Percentiles rank a stretch among this genome's conserved stretches.
phyloP scores from a whole-genome alignment of 805 yeast species.

The Suhomyces sp. region DNA sequence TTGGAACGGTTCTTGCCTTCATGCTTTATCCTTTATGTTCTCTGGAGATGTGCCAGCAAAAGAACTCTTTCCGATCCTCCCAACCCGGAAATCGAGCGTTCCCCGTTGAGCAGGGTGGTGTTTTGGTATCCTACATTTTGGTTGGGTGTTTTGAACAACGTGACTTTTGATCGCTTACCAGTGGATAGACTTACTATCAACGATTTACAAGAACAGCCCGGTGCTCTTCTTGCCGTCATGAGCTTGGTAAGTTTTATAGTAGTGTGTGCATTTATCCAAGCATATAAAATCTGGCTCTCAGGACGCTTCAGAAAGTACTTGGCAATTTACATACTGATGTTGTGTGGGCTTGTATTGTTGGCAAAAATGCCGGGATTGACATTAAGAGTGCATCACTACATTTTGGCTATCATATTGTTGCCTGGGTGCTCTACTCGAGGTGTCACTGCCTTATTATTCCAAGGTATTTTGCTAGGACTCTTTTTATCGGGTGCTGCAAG shows the following conservation, averaged over 20 bases:
- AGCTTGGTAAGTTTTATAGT: conserved; percentile 46
- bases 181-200: conserved; percentile 74
- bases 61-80: conserved; percentile 40
- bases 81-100: conserved; percentile 13
- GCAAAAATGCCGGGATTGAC: conserved; percentile 62
- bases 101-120: conserved; percentile 43
- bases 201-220: conserved; percentile 74
- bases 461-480: conserved; percentile 81
- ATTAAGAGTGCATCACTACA: conserved; percentile 74
- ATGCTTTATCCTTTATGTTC: conserved; percentile 63
- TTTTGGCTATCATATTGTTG: conserved; percentile 69
- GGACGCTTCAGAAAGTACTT: conserved; percentile 65
- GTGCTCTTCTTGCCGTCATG: conserved; percentile 64
- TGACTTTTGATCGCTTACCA: conserved; percentile 85
- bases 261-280: conserved; percentile 65
- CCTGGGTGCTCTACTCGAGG: conserved; percentile 86
- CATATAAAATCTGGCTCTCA: conserved; percentile 73
- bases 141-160: conserved; percentile 80
- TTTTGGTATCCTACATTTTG: conserved; percentile 81
- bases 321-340: conserved; percentile 47
- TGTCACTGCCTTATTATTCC: conserved; percentile 66
- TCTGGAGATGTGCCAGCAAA: conserved; percentile 59
- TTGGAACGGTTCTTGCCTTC: conserved; percentile 74
- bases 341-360: conserved; percentile 43
- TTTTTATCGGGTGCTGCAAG: conserved; percentile 80